Base-by-base conservation (phyloP, 345 rosid genomes). In the Eutrema japonicum region DNA sequence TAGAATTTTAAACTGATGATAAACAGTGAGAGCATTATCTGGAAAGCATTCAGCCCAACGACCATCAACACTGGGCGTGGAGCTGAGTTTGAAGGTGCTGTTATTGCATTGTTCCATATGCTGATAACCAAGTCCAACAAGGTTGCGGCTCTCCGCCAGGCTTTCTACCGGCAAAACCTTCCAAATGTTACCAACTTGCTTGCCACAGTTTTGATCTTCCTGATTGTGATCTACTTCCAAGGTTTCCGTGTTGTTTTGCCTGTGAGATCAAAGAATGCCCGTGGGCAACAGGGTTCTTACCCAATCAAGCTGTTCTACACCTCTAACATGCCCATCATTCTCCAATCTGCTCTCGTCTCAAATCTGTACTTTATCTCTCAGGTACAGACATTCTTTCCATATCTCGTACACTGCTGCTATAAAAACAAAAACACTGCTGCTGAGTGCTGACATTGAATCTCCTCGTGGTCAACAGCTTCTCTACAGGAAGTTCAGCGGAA, bases 41-140 rank as follows among this genome's bases (percentile, higher is more conserved):
- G 94, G 96, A 90, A 85, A 64, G 96, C 94, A 29, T 90, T 90
- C 69, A 90, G 96, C 78, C 96, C 96, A 7, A 90, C 96, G 1
- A 90, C 96, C 47, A 87, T 90, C 42, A 90, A 90, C 82, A 90
- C 92, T 16, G 96, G 96, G 1, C 83, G 96, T 27, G 96, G 96
- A 53, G 96, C 94, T 71, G 94, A 90, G 73, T 90, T 90, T 81
- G 96, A 90, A 84, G 96, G 96, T 66, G 96, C 96, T 70, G 94
- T 90, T 49, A 90, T 90, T 68, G 96, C 96, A 48, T 64, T 90
- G 64, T 88, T 90, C 86, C 94, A 90, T 65, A 80, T 90, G 68
- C 77, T 90, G 70, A 90, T 90, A 64, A 90, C 96, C 1, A 83
- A 89, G 56, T 82, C 92, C 26, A 88, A 90, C 62, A 90, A 90